phyloP scores from a whole-genome alignment of 441 rosid genomes.

The Gossypium gossypioides region DNA sequence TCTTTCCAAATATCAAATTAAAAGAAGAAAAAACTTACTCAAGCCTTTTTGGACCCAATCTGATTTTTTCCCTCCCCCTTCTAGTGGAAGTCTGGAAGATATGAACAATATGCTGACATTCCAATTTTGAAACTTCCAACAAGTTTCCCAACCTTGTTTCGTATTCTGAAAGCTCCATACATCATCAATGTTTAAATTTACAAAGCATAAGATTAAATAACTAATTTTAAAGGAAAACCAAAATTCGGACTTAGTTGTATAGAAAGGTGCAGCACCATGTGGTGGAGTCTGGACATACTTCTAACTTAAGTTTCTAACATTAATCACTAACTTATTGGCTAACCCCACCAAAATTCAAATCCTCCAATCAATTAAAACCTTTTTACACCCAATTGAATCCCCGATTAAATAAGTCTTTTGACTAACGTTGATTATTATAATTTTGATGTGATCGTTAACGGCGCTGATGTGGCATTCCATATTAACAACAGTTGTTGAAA shows the following conservation, averaged over 20 bases:
- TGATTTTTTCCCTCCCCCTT: neutral
- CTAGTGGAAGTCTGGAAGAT: neutral
- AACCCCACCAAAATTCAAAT: neutral
- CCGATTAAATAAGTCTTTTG: no score
- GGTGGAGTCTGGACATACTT: neutral
- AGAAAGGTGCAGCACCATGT: neutral
- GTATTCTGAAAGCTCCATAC: no score
- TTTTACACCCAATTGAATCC: no score
- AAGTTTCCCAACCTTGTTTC: neutral
- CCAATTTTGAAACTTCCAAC: neutral
- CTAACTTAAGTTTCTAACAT: constrained; percentile 6
- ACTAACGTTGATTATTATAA: no score
- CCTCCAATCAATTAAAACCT: neutral
- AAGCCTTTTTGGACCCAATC: no score
- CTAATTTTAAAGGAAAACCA: neutral
- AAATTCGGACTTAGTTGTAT: neutral
- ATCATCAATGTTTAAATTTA: no score
- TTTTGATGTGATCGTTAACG: accelerated
- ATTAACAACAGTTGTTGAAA: no score
- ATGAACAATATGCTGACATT: neutral
- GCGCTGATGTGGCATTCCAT: accelerated
- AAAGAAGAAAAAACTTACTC: no score
- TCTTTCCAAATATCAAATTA: no score
- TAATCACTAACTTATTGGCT: neutral
- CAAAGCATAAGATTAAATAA: neutral